Base-by-base conservation (phyloP, 73 alveolate species). In the Paramecium octaurelia region DNA sequence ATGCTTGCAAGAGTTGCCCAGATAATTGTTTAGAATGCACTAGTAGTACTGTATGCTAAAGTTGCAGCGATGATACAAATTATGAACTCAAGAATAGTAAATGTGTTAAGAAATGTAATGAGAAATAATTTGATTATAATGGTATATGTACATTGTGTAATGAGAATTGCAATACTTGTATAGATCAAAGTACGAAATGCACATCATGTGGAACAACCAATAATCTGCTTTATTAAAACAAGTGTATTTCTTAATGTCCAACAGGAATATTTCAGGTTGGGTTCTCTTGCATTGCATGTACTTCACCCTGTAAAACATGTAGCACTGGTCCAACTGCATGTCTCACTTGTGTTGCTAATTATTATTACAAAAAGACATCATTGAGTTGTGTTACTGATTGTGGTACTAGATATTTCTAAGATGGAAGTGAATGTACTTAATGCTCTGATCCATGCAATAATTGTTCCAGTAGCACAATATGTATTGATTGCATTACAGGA, bases 301-400 rank as follows among this genome's bases (percentile, higher is more conserved):
- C 70, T 20, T 80, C 91, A 2, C 91, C 91, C 23, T 80, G 91
- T 48, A 43, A 48, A 80, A 43, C 46, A 43, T 80, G 91, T 42
- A 24, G 16, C 24, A 80, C 91, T 23, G 46, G 64, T 24, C 76
- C 91, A 24, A 24, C 24, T 11, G 14, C 23, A 10, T 80, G 91
- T 6, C 18, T 27, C 0, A 43, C 70, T 48, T 80, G 91, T 46
- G 75, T 80, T 31, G 18, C 10, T 21, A 48, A 27, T 12, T 80
- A 80, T 80, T 80, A 80, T 21, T 80, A 40, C 16, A 80, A 43
- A 23, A 27, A 46, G 44, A 9, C 91, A 11, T 27, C 42, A 7
- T 31, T 12, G 7, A 80, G 35, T 24, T 80, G 91, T 42, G 38
- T 80, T 2, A 20, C 4, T 38, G 73, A 80, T 80, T 80, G 91